Evolutionary conservation across 352 stramenopile species (phyloP).

Genomic region (Lagenidium sp.): DNA sequence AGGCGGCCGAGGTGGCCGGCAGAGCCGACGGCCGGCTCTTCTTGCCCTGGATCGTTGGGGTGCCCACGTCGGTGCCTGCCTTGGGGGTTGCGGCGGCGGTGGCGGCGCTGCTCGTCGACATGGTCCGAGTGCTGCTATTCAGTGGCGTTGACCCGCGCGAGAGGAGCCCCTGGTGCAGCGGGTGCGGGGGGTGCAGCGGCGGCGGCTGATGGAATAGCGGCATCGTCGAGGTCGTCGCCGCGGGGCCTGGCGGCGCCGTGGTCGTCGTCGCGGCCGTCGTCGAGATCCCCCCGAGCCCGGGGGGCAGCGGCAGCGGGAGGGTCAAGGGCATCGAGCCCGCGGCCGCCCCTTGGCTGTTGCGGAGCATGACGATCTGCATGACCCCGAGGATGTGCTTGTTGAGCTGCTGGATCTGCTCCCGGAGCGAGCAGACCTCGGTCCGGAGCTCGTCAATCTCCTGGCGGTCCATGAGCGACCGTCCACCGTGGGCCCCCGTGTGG

Average conservation of each 20-base stretch:
- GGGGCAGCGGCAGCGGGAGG: not conserved
- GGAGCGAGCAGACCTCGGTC: conserved; percentile 36
- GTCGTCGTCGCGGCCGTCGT: conserved; percentile 1
- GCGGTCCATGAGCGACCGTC: conserved; percentile 30
- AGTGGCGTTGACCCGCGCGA: too few relatives aligned
- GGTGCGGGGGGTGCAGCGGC: too few relatives aligned
- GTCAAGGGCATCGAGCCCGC: not conserved
- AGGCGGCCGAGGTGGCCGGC: too few relatives aligned
- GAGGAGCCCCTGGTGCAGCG: too few relatives aligned
- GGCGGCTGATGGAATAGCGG: too few relatives aligned
- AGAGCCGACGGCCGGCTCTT: too few relatives aligned
- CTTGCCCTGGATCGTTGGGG: too few relatives aligned
- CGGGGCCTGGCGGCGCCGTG: conserved; percentile 1
- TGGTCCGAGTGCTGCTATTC: too few relatives aligned
- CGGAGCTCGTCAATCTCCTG: conserved; percentile 68
- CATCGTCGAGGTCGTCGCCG: not conserved
- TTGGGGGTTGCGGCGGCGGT: too few relatives aligned
- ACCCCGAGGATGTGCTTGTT: conserved; percentile 51
- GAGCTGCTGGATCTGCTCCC: conserved; percentile 62
- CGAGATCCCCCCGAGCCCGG: not conserved
- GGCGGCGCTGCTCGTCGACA: too few relatives aligned
- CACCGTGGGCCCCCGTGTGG: too few relatives aligned
- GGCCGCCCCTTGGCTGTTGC: not conserved
- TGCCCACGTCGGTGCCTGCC: too few relatives aligned
- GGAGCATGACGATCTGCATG: conserved; percentile 39